Base-by-base conservation (phyloP, 2,329 filamentous ascomycete species). In the Diaporthe capsici region DNA sequence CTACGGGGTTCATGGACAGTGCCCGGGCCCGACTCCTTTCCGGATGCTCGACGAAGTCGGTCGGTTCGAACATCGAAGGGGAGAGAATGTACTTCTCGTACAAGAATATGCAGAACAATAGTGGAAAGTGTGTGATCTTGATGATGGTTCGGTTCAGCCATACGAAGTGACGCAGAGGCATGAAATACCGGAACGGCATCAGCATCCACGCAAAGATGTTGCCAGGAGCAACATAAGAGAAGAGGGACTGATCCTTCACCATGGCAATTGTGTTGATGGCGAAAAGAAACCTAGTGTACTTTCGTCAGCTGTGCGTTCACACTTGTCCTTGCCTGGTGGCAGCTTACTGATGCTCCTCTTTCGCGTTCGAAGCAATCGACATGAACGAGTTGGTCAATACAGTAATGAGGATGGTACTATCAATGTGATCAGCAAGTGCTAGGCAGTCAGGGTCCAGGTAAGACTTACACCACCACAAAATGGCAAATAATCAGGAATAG, bases 371-470 rank as follows among this genome's bases (percentile, higher is more conserved):
- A 3, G 97, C 95, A 82, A 98, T 96, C 2, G 94, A 92, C 94
- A 97, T 98, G 86, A 98, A 98, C 0, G 95, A 98, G 82, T 98
- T 98, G 7, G 96, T 98, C 77, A 98, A 84, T n/a, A 98, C 96
- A 0, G 96, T 98, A 80, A 98, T 96, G 47, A 98, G 87, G 71
- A 98, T 98, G 1, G 96, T 98, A 70, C 90, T 91, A 73, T 28
- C 31, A 37, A 53, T 20, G 6, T 25, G 31, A 20, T 72, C 28
- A 72, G 55, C 22, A 12, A 49, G 12, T 5, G 12, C 17, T 47
- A 34, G 22, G 39, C n/a, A 28, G 57, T 37, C 25, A 37, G 44
- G 13, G 13, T 4, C 12, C 0, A 17, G 28, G 12, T 13, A 25
- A 60, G 8, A 85, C 88, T 82, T 85, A 91, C 86, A 98, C 94